These are phyloP conservation scores for Corylus americana DNA, from an alignment of 306 rosid genomes.

Conservation along the genomic window DNA sequence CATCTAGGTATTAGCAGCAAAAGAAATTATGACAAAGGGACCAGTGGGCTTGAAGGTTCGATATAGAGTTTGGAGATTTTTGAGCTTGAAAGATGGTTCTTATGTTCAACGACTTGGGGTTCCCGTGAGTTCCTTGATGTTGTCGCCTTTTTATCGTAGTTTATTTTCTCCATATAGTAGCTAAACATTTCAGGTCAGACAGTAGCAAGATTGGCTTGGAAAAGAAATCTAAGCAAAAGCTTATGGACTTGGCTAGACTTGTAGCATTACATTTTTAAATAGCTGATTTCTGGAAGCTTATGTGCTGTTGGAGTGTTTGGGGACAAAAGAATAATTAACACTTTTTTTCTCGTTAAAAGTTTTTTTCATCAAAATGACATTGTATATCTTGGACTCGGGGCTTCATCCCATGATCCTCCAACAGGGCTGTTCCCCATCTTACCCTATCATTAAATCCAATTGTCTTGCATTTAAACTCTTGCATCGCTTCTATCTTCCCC, in stretches of 20 bases:
- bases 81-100: background rate
- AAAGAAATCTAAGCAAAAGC: too few species aligned
- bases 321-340: background rate
- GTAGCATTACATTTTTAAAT: background rate
- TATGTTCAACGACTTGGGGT: background rate
- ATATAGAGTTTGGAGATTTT: background rate
- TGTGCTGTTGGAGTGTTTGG: background rate
- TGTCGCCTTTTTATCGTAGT: background rate
- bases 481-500: too few species aligned
- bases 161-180: background rate
- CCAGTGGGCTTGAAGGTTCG: background rate
- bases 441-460: background rate
- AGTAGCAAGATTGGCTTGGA: too few species aligned
- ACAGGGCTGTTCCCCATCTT: background rate
- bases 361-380: too few species aligned
- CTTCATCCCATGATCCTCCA: background rate
- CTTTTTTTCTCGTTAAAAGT: too few species aligned
- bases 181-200: background rate
- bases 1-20: background rate
- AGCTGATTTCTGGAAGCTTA: background rate
- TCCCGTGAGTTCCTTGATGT: background rate
- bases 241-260: background rate
- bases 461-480: too few species aligned
- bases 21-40: background rate
- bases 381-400: background rate